phyloP scores from a whole-genome alignment of 2,329 filamentous ascomycete species.

The Trematosphaeria pertusa region DNA sequence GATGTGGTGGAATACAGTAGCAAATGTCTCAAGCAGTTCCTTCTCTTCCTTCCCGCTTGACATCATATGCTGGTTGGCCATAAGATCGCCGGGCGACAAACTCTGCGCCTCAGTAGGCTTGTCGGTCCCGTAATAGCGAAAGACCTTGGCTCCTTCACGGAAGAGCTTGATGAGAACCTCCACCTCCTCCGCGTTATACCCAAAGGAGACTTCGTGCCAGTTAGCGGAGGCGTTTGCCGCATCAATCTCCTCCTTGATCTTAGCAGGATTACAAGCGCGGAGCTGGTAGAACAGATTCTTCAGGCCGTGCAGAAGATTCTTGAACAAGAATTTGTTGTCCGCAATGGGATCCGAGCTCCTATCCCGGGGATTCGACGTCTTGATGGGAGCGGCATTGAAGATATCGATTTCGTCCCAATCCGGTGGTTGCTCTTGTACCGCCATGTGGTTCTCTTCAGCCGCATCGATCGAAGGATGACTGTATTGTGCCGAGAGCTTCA shows the following conservation, averaged over 20 bases:
- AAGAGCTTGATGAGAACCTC: constrained; percentile 97
- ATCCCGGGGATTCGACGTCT: constrained; percentile 89
- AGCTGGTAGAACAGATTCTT: constrained; percentile 98
- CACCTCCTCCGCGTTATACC: constrained; percentile 96
- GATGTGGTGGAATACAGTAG: constrained; percentile 97
- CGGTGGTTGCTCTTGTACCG: constrained; percentile 79
- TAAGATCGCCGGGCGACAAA: constrained; percentile 85
- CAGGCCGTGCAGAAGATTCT: constrained; percentile 91
- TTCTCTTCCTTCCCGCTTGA: constrained; percentile 96
- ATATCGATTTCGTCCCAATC: constrained; percentile 99
- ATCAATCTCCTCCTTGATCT: constrained; percentile 69
- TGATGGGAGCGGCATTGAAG: constrained; percentile 94
- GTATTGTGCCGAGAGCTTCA: constrained; percentile 85
- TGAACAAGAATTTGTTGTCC: constrained; percentile 98
- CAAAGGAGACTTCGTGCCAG: constrained; percentile 94
- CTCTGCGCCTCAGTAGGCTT: constrained; percentile 77
- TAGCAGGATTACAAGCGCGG: constrained; percentile 79
- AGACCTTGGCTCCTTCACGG: constrained; percentile 93
- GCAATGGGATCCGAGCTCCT: constrained; percentile 87
- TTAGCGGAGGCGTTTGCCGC: constrained; percentile 80
- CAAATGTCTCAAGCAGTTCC: constrained; percentile 94
- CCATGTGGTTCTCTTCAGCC: constrained; percentile 78
- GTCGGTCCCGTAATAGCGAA: constrained; percentile 94
- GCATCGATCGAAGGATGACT: constrained; percentile 70
- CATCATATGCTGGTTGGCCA: constrained; percentile 93